A percentile compares a stretch with the other conserved stretches of the same genome.
Conservation (phyloP, 208 protist species). For the Trypanosoma lewisi region DNA sequence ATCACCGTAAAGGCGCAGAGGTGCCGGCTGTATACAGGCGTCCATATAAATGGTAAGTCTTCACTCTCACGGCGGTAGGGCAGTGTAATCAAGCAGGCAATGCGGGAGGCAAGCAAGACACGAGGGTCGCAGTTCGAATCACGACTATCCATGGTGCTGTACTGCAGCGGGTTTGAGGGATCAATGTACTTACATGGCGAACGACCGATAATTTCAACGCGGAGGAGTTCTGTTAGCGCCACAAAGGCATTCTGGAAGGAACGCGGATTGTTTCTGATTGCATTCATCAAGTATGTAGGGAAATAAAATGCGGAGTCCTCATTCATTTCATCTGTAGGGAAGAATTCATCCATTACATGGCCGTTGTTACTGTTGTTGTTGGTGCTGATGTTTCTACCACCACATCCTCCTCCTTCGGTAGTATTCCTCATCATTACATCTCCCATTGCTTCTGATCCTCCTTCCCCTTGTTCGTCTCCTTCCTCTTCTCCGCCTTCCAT, state of each 20-base stretch:
- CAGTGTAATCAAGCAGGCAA: slow-evolving; percentile 67
- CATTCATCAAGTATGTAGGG: slow-evolving; percentile 31
- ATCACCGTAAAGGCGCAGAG: slow-evolving; percentile 83
- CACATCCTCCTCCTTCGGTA: too few species aligned
- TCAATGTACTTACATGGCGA: slow-evolving; percentile 47
- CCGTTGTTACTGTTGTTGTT: not conserved
- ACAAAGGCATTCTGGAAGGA: slow-evolving; percentile 74
- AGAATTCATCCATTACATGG: not conserved
- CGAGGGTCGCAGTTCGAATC: slow-evolving; percentile 24
- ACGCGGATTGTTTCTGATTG: slow-evolving; percentile 39
- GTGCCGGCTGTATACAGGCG: slow-evolving; percentile 85
- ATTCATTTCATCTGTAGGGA: slow-evolving; percentile 7
- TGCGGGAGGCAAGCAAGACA: slow-evolving; percentile 71
- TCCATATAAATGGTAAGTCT: slow-evolving; percentile 52
- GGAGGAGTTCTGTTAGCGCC: slow-evolving; percentile 69
- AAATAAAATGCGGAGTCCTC: slow-evolving; percentile 43
- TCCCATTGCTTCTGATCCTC: too few species aligned
- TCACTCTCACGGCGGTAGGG: slow-evolving; percentile 51
- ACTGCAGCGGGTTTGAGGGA: slow-evolving; percentile 16
- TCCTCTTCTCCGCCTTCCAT: not conserved
- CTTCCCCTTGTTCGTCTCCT: too few species aligned
- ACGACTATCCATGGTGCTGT: slow-evolving; percentile 17
- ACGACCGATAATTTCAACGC: slow-evolving; percentile 56
- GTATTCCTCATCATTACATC: too few species aligned
- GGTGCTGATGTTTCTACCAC: too few species aligned